Evolutionary conservation across 306 rosid genomes (phyloP), one percentile per base, ranked within the genome.

Genomic region (Dalbergia cochinchinensis): DNA sequence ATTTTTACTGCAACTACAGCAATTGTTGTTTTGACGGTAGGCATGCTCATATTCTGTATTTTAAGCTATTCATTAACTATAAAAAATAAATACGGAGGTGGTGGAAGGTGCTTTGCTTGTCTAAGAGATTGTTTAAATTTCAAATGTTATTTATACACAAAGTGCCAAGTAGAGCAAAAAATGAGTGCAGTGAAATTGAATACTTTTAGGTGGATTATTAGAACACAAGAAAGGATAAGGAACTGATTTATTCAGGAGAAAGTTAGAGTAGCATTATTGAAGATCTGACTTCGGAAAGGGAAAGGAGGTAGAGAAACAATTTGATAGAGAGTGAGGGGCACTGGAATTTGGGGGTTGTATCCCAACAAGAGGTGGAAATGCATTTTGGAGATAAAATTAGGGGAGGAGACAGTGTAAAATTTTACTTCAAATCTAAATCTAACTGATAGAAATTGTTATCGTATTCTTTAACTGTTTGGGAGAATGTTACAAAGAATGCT

Each of bases 1-100:
- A 91, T 95, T 78, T 91, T 95, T 87, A 91, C 99, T 15, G 99
- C 99, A 76, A 95, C 99, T 77, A 95, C 99, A 57, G 98, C 99
- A 34, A 95, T 95, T 81, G 94, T 95, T 83, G 98, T 95, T 83
- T 80, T 95, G 87, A 93, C 99, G 89, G 99, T 93, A 89, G 76
- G 87, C 87, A 54, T 69, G 51, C 78, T 71, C 61, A 53, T 65
- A 6, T 61, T 60, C 26, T 16, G 82, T 71, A 31, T 8, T 83
- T 42, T 78, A 37, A 55, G n/a, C 67, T 59, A 76, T 63, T 72
- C 61, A 76, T 71, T 51, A 42, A 41, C 14, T 74, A 60, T 15
- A 14, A n/a, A 15, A 69, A 13, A 54, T 58, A 65, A 69, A 22
- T 69, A 8, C 11, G n/a, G 65, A 26, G 71, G 65, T 65, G 33